These are phyloP conservation scores for Royoungia palumana DNA, from an alignment of 768 basidiomycete genomes.

Conservation along the genomic window DNA sequence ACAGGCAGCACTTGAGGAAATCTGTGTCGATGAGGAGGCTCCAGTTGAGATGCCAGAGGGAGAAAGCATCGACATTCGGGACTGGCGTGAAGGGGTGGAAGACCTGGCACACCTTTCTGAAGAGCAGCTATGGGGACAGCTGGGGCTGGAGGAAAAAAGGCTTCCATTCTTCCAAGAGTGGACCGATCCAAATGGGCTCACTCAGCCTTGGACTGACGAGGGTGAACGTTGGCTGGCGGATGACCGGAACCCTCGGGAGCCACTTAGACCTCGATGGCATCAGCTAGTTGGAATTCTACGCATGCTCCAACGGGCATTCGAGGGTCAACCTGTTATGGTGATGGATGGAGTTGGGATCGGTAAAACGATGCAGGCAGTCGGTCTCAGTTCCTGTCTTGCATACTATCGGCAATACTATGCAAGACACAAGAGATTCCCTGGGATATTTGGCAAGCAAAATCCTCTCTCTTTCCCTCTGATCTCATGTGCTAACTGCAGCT, in stretches of 20 bases:
- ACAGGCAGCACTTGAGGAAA: too few relatives aligned
- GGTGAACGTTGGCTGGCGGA: conserved; percentile 8
- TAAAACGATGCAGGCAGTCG: conserved; percentile 19
- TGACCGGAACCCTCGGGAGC: too few relatives aligned
- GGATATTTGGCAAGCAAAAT: background rate
- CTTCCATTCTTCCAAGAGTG: conserved; percentile 8
- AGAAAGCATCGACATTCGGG: background rate
- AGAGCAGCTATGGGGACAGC: background rate
- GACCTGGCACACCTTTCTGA: background rate
- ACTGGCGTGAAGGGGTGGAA: background rate
- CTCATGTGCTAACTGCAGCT: too few relatives aligned
- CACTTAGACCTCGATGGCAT: conserved; percentile 10
- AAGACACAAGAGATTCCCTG: background rate
- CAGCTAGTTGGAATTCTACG: conserved; percentile 17
- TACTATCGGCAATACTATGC: background rate
- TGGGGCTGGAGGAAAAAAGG: background rate
- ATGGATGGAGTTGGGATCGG: conserved; percentile 24
- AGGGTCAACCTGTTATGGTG: conserved; percentile 9
- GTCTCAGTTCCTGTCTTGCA: conserved; percentile 4
- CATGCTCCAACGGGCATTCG: conserved; percentile 5
- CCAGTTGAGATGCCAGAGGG: background rate
- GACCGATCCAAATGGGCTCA: background rate
- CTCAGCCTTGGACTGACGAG: conserved; percentile 6
- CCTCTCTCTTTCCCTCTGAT: too few relatives aligned
- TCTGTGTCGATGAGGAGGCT: too few relatives aligned